Percentiles rank a stretch among this genome's conserved stretches.
Evolutionary conservation across 805 yeast genomes (phyloP).

Genomic region (Pichia thaimueangensis): DNA sequence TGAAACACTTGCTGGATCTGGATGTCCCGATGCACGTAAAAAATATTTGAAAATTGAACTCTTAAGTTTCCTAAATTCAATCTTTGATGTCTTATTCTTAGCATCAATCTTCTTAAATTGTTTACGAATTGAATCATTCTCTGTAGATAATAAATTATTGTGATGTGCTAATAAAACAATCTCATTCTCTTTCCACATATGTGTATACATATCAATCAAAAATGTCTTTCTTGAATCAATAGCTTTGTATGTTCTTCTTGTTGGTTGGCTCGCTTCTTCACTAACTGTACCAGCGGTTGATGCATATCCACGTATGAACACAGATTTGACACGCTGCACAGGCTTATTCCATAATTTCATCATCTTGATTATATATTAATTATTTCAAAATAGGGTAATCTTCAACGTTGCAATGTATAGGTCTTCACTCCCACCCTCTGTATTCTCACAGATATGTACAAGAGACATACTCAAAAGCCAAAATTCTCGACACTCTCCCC

Average conservation of each 20-base stretch:
- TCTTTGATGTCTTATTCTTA: constrained; percentile 7
- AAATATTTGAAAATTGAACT: constrained; percentile 68
- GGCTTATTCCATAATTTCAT: constrained; percentile 5
- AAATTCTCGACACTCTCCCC: no score
- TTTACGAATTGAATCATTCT: constrained; percentile 56
- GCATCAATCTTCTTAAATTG: constrained; percentile 65
- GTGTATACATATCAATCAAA: constrained; percentile 71
- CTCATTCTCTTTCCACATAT: constrained; percentile 59
- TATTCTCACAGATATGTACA: no score
- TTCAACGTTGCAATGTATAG: no score
- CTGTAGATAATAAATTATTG: constrained; percentile 68
- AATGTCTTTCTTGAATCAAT: constrained; percentile 76
- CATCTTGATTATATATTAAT: no score
- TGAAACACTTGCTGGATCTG: constrained; percentile 65
- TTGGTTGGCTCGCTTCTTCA: not conserved
- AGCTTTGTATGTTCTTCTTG: constrained; percentile 48
- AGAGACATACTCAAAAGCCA: no score
- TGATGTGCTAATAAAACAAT: constrained; percentile 78
- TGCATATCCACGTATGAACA: constrained; percentile 8
- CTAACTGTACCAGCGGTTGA: constrained; percentile 5
- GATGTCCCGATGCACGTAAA: constrained; percentile 58
- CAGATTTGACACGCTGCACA: not conserved
- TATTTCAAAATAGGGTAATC: no score
- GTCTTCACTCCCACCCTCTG: no score
- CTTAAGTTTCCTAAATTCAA: constrained; percentile 57